A percentile compares a stretch with the other conserved stretches of the same genome.
Conservation (phyloP, 768 basidiomycete species). For the Podaxis sp. region DNA sequence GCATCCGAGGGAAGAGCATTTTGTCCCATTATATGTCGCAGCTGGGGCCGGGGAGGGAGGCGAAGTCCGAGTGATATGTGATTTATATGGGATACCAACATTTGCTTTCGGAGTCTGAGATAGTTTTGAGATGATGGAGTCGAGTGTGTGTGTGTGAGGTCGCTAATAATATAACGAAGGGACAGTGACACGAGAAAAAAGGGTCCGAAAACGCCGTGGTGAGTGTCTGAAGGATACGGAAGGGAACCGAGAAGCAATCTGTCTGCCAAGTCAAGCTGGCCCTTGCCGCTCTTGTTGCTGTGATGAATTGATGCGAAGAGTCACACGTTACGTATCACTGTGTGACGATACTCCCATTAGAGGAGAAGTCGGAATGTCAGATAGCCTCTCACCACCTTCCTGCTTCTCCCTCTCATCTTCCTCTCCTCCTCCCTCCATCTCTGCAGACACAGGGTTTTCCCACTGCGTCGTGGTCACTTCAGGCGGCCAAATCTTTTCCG, state of each 20-base stretch:
- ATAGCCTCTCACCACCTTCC: slow-evolving; percentile 4
- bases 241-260: slow-evolving; percentile 1
- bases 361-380: neutral
- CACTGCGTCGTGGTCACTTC: neutral
- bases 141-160: neutral
- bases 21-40: slow-evolving; percentile 74
- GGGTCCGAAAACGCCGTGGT: neutral
- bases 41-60: slow-evolving; percentile 67
- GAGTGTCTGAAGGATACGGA: neutral
- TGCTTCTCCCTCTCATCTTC: neutral
- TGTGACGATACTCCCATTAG: neutral
- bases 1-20: slow-evolving; percentile 79
- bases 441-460: neutral
- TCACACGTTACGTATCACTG: neutral
- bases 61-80: slow-evolving; percentile 42
- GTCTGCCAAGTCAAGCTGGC: neutral
- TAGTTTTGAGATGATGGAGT: neutral
- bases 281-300: slow-evolving; percentile 1
- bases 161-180: neutral
- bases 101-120: slow-evolving; percentile 57
- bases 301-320: slow-evolving; percentile 1
- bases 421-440: neutral
- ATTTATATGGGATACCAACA: slow-evolving; percentile 56
- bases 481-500: neutral
- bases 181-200: neutral